Conservation (phyloP, 129 eudicot genomes). For the Lactuca saligna region DNA sequence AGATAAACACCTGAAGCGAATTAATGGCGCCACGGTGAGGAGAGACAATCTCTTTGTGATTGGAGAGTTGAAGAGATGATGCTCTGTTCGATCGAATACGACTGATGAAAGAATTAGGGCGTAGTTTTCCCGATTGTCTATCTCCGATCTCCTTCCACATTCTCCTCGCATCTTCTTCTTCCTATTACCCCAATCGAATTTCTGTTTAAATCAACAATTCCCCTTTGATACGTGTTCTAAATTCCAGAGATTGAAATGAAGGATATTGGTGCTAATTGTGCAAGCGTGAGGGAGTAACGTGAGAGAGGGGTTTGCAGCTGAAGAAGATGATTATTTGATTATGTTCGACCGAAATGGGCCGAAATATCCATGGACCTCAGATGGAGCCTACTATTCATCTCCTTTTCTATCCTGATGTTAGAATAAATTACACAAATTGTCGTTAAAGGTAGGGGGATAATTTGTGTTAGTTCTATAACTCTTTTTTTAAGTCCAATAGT, state of each 20-base stretch:
- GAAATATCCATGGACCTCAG: conserved; percentile 15
- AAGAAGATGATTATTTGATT: conserved; percentile 17
- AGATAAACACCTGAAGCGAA: conserved; percentile 74
- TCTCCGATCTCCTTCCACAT: conserved; percentile 87
- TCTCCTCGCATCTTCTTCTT: conserved; percentile 75
- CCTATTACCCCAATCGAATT: conserved; percentile 23
- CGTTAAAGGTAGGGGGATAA: too few relatives aligned
- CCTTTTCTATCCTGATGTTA: too few relatives aligned
- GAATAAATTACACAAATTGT: too few relatives aligned
- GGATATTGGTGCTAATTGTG: conserved; percentile 11
- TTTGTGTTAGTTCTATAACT: too few relatives aligned
- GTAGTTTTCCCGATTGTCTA: conserved; percentile 70
- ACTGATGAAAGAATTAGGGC: conserved; percentile 63
- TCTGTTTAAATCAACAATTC: conserved; percentile 12
- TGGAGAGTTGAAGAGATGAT: conserved; percentile 74
- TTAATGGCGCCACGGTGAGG: conserved; percentile 96
- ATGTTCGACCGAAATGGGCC: conserved; percentile 9
- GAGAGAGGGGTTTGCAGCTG: conserved; percentile 13
- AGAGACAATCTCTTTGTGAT: conserved; percentile 82
- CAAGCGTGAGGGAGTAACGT: conserved; percentile 8
- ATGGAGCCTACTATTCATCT: background rate
- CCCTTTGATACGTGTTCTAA: background rate
- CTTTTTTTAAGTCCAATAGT: too few relatives aligned
- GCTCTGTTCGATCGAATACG: conserved; percentile 59
- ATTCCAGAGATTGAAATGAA: conserved; percentile 2